Evolutionary conservation across 192 early-diverging fungal genomes (phyloP), one percentile per base, ranked within the genome.

Genomic region (Coemansia sp.): DNA sequence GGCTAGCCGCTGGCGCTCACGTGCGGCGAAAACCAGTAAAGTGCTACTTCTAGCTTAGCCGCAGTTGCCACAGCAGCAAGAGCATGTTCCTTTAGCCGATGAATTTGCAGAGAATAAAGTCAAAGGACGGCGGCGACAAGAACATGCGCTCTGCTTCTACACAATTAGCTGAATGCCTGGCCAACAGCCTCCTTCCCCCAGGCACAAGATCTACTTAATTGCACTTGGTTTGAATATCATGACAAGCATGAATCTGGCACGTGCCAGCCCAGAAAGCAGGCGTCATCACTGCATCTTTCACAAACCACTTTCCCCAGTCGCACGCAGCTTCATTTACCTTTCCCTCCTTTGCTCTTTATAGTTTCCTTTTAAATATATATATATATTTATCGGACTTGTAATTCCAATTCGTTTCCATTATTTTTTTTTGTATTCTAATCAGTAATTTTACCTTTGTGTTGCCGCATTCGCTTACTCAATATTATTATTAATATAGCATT

Each of bases 251-350:
- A 46, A 39, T 56, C 61, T 21, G 33, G 35, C 49, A 59, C 40
- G 29, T 29, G 40, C 45, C 30, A 45, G 61, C 49, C 48, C 48
- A 51, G 48, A 51, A 51, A 51, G 48, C 34, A 29, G 28, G 40
- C 13, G 64, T 58, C 64, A 66, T 33, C 56, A 43, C 16, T 21
- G 46, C 51, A 26, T 25, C 18, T 53, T n/a, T n/a, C n/a, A n/a
- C n/a, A n/a, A 26, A 23, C 48, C 37, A 40, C 3, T 26, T 51
- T 45, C 45, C 59, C 20, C 29, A 43, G 15, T 30, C n/a, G 31
- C 61, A 28, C 42, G 61, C 59, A 46, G 18, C 15, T 62, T n/a
- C n/a, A n/a, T n/a, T n/a, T n/a, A n/a, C n/a, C 42, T 43, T 39
- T 45, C 34, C 57, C 30, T 23, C 26, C 34, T 62, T 37, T 10